A percentile compares a stretch with the other conserved stretches of the same genome.
Evolutionary conservation across 2,329 filamentous ascomycete genomes (phyloP).

Genomic region (Aaosphaeria arxii): DNA sequence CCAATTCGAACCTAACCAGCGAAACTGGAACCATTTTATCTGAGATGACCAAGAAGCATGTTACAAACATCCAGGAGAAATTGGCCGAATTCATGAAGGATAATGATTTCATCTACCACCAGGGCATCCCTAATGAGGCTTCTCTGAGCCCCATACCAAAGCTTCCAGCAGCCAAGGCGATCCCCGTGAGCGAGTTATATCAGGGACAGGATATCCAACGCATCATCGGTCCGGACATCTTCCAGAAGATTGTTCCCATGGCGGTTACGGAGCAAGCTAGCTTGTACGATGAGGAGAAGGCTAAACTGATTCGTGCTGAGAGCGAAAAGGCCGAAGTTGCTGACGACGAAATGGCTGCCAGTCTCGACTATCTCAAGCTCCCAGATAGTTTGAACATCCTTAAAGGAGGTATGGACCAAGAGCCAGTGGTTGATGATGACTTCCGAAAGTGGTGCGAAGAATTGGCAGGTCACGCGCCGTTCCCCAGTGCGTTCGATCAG

Average conservation of each 20-base stretch:
- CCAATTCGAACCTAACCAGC: slow-evolving; percentile 77
- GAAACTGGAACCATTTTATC: slow-evolving; percentile 72
- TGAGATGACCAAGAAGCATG: slow-evolving; percentile 82
- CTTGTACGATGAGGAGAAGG: slow-evolving; percentile 97
- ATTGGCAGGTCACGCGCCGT: slow-evolving; percentile 79
- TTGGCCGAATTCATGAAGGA: slow-evolving; percentile 76
- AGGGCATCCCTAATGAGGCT: slow-evolving; percentile 82
- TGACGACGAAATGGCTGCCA: slow-evolving; percentile 93
- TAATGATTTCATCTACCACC: slow-evolving; percentile 98
- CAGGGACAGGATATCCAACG: slow-evolving; percentile 95
- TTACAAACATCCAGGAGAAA: slow-evolving; percentile 77
- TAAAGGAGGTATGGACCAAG: slow-evolving; percentile 89
- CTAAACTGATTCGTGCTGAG: slow-evolving; percentile 89
- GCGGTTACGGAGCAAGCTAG: slow-evolving; percentile 95
- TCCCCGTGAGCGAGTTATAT: slow-evolving; percentile 94
- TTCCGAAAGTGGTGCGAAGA: slow-evolving; percentile 94
- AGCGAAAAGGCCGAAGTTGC: slow-evolving; percentile 90
- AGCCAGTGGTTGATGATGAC: slow-evolving; percentile 82
- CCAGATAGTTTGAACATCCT: slow-evolving; percentile 86
- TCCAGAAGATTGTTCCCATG: slow-evolving; percentile 93
- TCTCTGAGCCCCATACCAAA: slow-evolving; percentile 80
- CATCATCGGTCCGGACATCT: slow-evolving; percentile 95
- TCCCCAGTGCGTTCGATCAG: slow-evolving; percentile 73
- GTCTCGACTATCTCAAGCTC: slow-evolving; percentile 87
- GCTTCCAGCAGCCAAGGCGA: slow-evolving; percentile 91